Conservation (phyloP, 495 filamentous ascomycete genomes). For the Penicillium argentinense region DNA sequence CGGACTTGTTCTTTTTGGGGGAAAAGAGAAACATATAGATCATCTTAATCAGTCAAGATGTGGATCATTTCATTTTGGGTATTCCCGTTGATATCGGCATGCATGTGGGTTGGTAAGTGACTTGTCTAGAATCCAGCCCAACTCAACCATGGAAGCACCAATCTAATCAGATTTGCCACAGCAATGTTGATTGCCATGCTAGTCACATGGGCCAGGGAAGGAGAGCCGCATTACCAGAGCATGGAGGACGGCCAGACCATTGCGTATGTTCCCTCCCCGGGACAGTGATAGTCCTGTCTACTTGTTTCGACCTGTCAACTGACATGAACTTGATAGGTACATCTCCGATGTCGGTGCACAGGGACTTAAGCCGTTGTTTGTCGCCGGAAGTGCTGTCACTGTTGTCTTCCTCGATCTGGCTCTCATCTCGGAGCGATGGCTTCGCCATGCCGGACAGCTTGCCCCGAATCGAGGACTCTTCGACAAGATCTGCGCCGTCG, state of each 20-base stretch:
- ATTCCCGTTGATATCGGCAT: slow-evolving; percentile 75
- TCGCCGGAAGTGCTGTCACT: slow-evolving; percentile 74
- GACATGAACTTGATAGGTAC: too few relatives aligned
- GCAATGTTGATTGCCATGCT: slow-evolving; percentile 71
- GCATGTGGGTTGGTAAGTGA: slow-evolving; percentile 72
- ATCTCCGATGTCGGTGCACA: slow-evolving; percentile 82
- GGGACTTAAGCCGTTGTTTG: slow-evolving; percentile 81
- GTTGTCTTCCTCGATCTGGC: slow-evolving; percentile 82
- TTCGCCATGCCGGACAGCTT: slow-evolving; percentile 73
- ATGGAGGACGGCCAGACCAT: slow-evolving; percentile 68
- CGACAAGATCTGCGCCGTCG: slow-evolving; percentile 68
- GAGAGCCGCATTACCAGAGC: slow-evolving; percentile 60
- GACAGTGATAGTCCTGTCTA: too few relatives aligned
- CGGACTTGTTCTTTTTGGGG: too few relatives aligned
- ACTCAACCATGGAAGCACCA: not conserved
- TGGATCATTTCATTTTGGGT: slow-evolving; percentile 65
- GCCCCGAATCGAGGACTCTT: slow-evolving; percentile 63
- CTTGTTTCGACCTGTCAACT: too few relatives aligned
- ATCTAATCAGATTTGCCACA: slow-evolving; percentile 22
- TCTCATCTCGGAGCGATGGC: slow-evolving; percentile 77
- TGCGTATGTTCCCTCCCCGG: slow-evolving; percentile 62
- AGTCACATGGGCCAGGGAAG: slow-evolving; percentile 63
- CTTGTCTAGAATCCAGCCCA: not conserved
- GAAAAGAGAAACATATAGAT: not conserved
- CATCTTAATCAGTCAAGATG: slow-evolving; percentile 28